Evolutionary conservation across 2,329 filamentous ascomycete genomes (phyloP).

Genomic region (Penicillium fuscoglaucum): DNA sequence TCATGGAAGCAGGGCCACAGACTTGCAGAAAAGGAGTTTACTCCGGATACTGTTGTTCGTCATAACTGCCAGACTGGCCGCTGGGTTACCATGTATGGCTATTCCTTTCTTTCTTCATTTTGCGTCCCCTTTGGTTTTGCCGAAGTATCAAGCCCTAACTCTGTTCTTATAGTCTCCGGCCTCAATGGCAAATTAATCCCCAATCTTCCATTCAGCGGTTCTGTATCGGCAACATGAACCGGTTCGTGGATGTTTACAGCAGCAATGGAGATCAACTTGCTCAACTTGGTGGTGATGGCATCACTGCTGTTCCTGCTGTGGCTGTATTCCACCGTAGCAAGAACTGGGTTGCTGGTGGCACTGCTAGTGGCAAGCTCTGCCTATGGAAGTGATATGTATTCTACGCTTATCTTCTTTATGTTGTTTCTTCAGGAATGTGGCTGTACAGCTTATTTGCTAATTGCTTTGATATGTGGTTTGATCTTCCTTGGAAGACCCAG

Average conservation of each 20-base stretch:
- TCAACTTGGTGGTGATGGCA: conserved; percentile 83
- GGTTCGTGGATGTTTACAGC: conserved; percentile 90
- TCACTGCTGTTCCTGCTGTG: conserved; percentile 91
- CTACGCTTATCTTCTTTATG: background rate
- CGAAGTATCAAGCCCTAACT: background rate
- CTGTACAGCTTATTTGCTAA: background rate
- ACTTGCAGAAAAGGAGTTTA: conserved; percentile 63
- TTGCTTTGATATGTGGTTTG: background rate
- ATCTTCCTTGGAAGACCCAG: background rate
- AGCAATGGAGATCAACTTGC: conserved; percentile 81
- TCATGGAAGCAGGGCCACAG: conserved; percentile 61
- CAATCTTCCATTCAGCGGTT: conserved; percentile 80
- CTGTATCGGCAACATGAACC: conserved; percentile 94
- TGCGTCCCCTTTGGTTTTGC: background rate
- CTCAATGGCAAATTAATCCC: conserved; percentile 86
- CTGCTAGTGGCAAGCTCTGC: conserved; percentile 86
- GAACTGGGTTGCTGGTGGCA: conserved; percentile 92
- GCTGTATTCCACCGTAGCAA: conserved; percentile 82
- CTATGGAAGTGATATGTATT: conserved; percentile 68
- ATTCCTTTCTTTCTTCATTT: background rate
- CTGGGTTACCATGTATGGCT: conserved; percentile 79
- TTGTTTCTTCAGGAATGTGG: background rate
- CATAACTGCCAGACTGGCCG: conserved; percentile 97
- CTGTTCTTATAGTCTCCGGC: conserved; percentile 57
- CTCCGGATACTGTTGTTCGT: conserved; percentile 66